Conservation (phyloP, 768 basidiomycete genomes). For the Pulveroboletus sp. region DNA sequence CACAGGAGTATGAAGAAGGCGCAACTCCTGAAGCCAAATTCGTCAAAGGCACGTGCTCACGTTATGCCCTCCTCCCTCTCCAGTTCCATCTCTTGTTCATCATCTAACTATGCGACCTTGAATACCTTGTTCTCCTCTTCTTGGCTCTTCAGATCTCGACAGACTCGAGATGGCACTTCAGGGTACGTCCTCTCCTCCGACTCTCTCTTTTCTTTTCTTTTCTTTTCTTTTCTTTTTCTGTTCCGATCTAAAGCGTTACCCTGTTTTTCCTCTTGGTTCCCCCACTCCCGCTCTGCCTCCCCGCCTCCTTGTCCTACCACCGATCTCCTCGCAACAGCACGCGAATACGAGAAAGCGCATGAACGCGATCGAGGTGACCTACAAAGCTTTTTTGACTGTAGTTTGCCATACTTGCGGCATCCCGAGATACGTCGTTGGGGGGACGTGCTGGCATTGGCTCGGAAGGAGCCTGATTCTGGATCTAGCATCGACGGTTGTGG, state of each 20-base stretch:
- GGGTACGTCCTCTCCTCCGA: constrained; percentile 37
- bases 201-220: no score
- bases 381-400: constrained; percentile 78
- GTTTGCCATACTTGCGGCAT: constrained; percentile 66
- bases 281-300: not conserved
- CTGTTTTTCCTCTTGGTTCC: not conserved
- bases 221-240: not conserved
- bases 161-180: constrained; percentile 86
- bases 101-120: not conserved
- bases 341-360: constrained; percentile 66
- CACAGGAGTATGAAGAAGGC: constrained; percentile 80
- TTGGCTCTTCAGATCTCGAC: constrained; percentile 60
- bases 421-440: constrained; percentile 75
- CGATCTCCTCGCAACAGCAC: constrained; percentile 38
- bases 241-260: not conserved
- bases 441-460: constrained; percentile 29
- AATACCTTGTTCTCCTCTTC: not conserved
- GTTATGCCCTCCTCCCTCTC: not conserved
- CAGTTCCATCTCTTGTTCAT: not conserved
- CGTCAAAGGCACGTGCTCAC: constrained; percentile 62
- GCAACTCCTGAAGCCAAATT: constrained; percentile 71
- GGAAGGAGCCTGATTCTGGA: not conserved
- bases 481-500: not conserved
- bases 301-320: not conserved
- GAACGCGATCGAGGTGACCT: constrained; percentile 39